phyloP scores from a whole-genome alignment of 106 monocot species.

The Narthecium ossifragum region DNA sequence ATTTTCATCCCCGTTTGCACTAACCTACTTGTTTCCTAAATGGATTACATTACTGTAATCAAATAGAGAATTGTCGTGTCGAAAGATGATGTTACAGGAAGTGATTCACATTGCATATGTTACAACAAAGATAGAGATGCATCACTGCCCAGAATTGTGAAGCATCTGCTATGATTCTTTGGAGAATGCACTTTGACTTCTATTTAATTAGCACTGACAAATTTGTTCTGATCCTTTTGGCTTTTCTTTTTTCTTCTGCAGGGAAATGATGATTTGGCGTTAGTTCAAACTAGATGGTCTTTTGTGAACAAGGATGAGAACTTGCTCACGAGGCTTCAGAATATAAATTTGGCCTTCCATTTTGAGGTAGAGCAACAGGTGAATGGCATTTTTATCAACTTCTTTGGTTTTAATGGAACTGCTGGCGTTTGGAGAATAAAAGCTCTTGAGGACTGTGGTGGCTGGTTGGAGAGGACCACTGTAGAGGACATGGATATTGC shows the following conservation, averaged over 20 bases:
- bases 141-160: too few relatives aligned
- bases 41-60: too few relatives aligned
- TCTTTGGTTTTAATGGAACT: constrained; percentile 73
- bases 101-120: too few relatives aligned
- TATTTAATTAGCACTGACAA: not conserved
- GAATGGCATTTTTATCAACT: constrained; percentile 67
- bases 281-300: constrained; percentile 67
- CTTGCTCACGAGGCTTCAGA: constrained; percentile 65
- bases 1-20: too few relatives aligned
- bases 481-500: constrained; percentile 86
- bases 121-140: too few relatives aligned
- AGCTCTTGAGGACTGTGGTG: constrained; percentile 66
- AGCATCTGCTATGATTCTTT: not conserved
- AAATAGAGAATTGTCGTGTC: too few relatives aligned
- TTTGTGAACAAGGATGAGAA: constrained; percentile 83
- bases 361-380: constrained; percentile 88
- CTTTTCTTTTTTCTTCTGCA: constrained; percentile 14
- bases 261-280: constrained; percentile 64
- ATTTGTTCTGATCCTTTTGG: not conserved
- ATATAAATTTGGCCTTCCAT: constrained; percentile 78
- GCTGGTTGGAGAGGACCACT: constrained; percentile 76
- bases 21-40: too few relatives aligned
- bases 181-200: not conserved
- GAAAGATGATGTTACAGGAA: too few relatives aligned
- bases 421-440: constrained; percentile 69